Evolutionary conservation across 441 rosid species (phyloP), one percentile per base, ranked within the genome.

Genomic region (California macrophylla): DNA sequence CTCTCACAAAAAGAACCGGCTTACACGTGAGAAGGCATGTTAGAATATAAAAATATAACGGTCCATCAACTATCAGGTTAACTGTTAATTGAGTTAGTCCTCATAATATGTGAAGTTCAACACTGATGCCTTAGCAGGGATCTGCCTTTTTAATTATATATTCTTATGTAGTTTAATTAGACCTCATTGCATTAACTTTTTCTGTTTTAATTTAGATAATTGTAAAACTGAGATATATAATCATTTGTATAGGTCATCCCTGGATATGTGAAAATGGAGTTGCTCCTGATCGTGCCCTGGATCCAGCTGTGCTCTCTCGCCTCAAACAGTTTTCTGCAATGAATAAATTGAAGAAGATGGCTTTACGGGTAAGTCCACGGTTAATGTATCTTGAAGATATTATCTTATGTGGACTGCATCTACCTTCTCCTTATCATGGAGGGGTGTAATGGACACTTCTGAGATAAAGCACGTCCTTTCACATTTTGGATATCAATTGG

Each of bases 221-320:
- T 18, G 60, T 52, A 20, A 6, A 52, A 52, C 24, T 6, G 25
- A 52, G 60, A 52, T 8, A 52, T 52, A n/a, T 52, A 8, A 6
- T 64, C 40, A 25, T 13, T 67, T 66, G 52, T 67, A 70, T 72
- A 94, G 99, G 97, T 73, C 99, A 94, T 79, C 99, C 99, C 38
- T 94, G 98, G 99, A 92, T 94, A 52, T 90, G 92, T 73, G 90
- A 94, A 81, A 94, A 92, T 68, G 99, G 99, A 79, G 98, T 95
- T 78, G 99, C 99, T 47, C 99, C 98, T 3, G 99, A 95, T 83
- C 90, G 89, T 79, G 84, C 97, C n/a, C 81, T 95, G 69, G 99
- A 92, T 82, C 85, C 98, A 8, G 99, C 98, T 76, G 96, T 95
- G 62, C 85, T 95, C 72, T 92, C 99, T 69, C 97, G 99, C 69